Percentiles rank a stretch among this genome's conserved stretches.
These are phyloP conservation scores for Fusarium metavorans DNA, from an alignment of 2,329 filamentous ascomycete genomes.

Conservation along the genomic window DNA sequence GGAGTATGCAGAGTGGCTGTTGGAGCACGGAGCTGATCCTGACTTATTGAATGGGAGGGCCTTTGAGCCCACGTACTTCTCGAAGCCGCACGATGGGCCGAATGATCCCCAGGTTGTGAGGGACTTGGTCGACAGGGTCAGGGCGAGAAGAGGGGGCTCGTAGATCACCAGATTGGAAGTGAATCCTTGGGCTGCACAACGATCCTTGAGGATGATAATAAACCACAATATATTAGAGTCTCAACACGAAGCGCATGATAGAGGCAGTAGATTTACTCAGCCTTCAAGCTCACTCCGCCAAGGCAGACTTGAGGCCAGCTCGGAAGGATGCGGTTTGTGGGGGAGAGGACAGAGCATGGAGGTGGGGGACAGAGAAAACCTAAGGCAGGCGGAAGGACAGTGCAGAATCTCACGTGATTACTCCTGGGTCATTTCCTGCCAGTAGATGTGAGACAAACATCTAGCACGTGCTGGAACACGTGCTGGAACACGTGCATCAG, in stretches of 20 bases:
- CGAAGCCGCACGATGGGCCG: background rate
- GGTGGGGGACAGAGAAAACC: background rate
- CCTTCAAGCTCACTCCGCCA: background rate
- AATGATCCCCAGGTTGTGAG: background rate
- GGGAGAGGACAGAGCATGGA: background rate
- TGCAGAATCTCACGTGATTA: background rate
- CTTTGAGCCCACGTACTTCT: background rate
- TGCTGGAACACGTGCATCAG: background rate
- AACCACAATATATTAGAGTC: background rate
- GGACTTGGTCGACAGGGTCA: background rate
- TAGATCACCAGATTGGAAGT: background rate
- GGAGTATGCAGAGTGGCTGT: background rate
- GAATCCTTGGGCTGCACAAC: background rate
- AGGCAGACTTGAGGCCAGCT: background rate
- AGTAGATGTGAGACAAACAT: no score
- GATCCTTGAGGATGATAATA: background rate
- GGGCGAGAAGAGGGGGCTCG: background rate
- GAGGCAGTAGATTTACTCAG: background rate
- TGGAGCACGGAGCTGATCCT: background rate
- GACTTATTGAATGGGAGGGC: background rate
- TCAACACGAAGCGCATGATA: background rate
- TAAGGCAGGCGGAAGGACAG: background rate
- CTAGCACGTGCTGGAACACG: background rate
- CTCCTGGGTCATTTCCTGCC: no score
- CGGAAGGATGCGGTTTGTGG: background rate